Percentiles rank a stretch among this genome's conserved stretches.
Conservation (phyloP, 768 basidiomycete genomes). For the Suillus subluteus region DNA sequence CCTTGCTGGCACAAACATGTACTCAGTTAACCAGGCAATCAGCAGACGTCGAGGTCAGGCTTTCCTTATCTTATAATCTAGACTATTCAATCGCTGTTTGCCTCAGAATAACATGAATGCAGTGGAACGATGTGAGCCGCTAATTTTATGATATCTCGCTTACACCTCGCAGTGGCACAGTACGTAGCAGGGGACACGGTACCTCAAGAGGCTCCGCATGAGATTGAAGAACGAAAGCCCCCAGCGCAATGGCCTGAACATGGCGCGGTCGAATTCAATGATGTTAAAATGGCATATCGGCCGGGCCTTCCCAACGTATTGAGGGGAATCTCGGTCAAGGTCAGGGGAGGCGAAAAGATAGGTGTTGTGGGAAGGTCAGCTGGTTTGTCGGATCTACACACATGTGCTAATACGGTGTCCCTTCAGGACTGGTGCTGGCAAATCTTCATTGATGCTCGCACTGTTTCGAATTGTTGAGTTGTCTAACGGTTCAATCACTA, state of each 20-base stretch:
- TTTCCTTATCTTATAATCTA: neutral
- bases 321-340: slow-evolving; percentile 60
- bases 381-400: neutral
- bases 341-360: slow-evolving; percentile 73
- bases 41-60: slow-evolving; percentile 64
- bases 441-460: slow-evolving; percentile 64
- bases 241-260: slow-evolving; percentile 61
- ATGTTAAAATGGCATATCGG: slow-evolving; percentile 66
- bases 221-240: slow-evolving; percentile 58
- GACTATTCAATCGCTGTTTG: neutral
- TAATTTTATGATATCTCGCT: neutral
- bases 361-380: slow-evolving; percentile 67
- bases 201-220: slow-evolving; percentile 67
- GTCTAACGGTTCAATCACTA: slow-evolving; percentile 55
- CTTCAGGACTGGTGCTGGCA: slow-evolving; percentile 56
- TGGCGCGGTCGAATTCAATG: slow-evolving; percentile 64
- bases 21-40: slow-evolving; percentile 57
- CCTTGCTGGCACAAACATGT: slow-evolving; percentile 55
- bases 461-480: slow-evolving; percentile 75
- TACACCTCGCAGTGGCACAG: slow-evolving; percentile 45
- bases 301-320: slow-evolving; percentile 75
- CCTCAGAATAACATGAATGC: slow-evolving; percentile 65
- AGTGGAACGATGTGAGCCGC: slow-evolving; percentile 53
- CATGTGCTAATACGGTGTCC: neutral
- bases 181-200: slow-evolving; percentile 54